Conservation (phyloP, 495 filamentous ascomycete genomes). For the Darksidea phi region DNA sequence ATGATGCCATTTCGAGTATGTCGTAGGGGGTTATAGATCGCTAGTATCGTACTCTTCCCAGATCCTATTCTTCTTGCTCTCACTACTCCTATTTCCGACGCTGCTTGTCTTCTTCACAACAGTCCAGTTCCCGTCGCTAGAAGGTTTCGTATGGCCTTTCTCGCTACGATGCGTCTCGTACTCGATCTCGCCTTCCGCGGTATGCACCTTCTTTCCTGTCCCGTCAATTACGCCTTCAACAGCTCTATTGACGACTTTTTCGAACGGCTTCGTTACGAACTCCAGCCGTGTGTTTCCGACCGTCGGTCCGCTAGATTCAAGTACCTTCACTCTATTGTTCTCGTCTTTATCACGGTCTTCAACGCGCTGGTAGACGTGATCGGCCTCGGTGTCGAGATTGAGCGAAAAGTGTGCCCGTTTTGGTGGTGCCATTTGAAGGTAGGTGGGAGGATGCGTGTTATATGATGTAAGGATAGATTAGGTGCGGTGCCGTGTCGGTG, state of each 20-base stretch:
- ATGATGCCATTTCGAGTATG: neutral
- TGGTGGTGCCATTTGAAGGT: slow-evolving; percentile 4
- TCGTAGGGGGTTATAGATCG: slow-evolving; percentile 29
- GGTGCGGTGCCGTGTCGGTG: neutral
- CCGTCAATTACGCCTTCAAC: slow-evolving; percentile 8
- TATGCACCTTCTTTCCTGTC: slow-evolving; percentile 1
- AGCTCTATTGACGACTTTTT: slow-evolving; percentile 6
- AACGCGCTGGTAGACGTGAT: slow-evolving; percentile 13
- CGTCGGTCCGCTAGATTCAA: neutral
- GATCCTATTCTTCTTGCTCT: neutral
- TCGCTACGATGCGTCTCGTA: neutral
- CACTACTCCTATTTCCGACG: neutral
- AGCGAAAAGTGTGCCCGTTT: slow-evolving; percentile 23
- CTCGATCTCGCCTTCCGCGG: neutral
- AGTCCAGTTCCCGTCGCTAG: neutral
- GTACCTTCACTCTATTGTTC: slow-evolving; percentile 8
- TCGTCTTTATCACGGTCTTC: slow-evolving; percentile 9
- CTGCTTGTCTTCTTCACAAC: no score
- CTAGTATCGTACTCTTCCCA: slow-evolving; percentile 21
- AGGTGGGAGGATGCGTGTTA: neutral
- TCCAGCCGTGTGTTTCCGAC: slow-evolving; percentile 7
- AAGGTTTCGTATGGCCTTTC: neutral
- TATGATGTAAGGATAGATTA: slow-evolving; percentile 10
- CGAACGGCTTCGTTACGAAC: slow-evolving; percentile 15
- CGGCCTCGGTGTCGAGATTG: slow-evolving; percentile 20